A percentile compares a stretch with the other conserved stretches of the same genome.
Conservation (phyloP, 352 stramenopile genomes). For the Globisporangium rhizosaccharum region DNA sequence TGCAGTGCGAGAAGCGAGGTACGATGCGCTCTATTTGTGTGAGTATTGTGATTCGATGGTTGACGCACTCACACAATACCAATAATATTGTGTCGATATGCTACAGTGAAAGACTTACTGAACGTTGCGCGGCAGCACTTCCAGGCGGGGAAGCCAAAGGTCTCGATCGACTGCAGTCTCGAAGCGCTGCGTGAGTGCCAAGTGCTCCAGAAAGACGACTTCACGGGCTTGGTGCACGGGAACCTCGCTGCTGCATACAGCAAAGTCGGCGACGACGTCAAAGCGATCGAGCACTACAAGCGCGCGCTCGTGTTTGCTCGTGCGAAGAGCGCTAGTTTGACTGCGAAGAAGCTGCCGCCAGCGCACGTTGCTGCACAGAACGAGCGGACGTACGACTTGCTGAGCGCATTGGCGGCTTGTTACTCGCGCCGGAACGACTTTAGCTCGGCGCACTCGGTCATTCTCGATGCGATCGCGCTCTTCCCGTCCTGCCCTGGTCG, state of each 20-base stretch:
- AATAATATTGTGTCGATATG: not conserved
- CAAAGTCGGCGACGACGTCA: constrained; percentile 45
- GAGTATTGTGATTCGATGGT: not conserved
- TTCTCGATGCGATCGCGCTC: constrained; percentile 45
- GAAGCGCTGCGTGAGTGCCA: constrained; percentile 44
- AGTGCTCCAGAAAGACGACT: constrained; percentile 47
- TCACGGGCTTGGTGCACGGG: constrained; percentile 60
- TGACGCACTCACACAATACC: not conserved
- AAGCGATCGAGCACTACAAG: constrained; percentile 60
- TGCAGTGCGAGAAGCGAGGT: constrained; percentile 39
- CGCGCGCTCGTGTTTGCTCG: constrained; percentile 37
- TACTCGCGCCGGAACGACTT: constrained; percentile 54
- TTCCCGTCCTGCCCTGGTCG: constrained; percentile 37
- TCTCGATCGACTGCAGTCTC: constrained; percentile 39
- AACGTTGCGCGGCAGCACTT: constrained; percentile 54
- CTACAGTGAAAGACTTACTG: constrained; percentile 48
- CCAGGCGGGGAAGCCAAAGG: constrained; percentile 46
- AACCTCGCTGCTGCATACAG: constrained; percentile 57
- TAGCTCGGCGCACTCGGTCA: constrained; percentile 39
- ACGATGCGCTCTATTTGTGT: not conserved
- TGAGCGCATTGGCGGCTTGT: constrained; percentile 45
- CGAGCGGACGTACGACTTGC: constrained; percentile 55
- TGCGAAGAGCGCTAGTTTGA: constrained; percentile 17
- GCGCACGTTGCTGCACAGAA: constrained; percentile 22
- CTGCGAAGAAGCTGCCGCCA: too few species aligned